Evolutionary conservation across 2,329 filamentous ascomycete genomes (phyloP), one percentile per base, ranked within the genome.

Genomic region (Penicillium sp.): DNA sequence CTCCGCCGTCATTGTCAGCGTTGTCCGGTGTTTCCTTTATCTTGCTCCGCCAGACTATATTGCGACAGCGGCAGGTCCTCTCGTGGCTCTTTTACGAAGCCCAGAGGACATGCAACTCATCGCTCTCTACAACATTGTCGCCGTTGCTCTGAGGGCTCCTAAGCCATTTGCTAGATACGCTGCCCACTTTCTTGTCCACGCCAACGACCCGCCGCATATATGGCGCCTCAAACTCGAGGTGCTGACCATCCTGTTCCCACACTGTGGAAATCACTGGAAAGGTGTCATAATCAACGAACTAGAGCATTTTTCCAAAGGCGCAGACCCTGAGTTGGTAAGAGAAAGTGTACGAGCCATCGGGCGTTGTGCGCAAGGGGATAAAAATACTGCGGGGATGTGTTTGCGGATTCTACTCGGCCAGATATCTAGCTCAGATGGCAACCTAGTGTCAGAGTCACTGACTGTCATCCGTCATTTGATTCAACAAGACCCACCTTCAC

Each of bases 401-500:
- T 78, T 99, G 58, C 85, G 85, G 26, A 80, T 99, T 7, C 80
- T 99, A 0, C 79, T 99, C 13, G 84, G 87, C 42, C 93, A 97
- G 67, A 91, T 97, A 47, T 90, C 90, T 11, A 94, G 90, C 66
- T 79, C 92, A 10, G 92, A 97, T 66, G 88, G 91, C 2, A 91
- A 87, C 23, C 79, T 97, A 19, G 93, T 95, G 0, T 93, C 92
- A 0, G 94, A 97, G 70, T 93, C 91, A 1, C 78, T 99, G 55
- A 97, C 95, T 3, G 94, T 97, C 2, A 94, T 99, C 57, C 86
- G 94, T 2, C 93, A 97, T 71, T 80, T 99, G 47, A 97, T 99
- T 49, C 94, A 99, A 69, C 90, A 95, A 65, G 86, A 96, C 58
- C 91, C 93, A 0, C 76, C 84, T 27, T 85, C 85, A 3, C 94